Evolutionary conservation across 495 filamentous ascomycete species (phyloP).

Genomic region (Evernia prunastri): DNA sequence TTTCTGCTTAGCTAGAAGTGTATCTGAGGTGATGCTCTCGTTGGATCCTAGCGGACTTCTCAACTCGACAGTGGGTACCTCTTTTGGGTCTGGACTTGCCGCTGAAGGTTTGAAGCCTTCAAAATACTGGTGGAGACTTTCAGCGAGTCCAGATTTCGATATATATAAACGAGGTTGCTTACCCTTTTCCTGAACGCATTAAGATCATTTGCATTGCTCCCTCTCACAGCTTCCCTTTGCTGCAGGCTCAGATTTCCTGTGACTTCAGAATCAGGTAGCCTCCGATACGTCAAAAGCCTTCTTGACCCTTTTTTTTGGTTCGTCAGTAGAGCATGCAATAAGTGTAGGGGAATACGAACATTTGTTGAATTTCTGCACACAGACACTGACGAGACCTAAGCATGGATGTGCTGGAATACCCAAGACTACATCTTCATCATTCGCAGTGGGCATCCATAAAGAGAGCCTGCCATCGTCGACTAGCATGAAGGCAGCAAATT

Average conservation of each 20-base stretch:
- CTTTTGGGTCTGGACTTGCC: background rate
- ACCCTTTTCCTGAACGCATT: constrained; percentile 67
- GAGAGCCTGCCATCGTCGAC: constrained; percentile 76
- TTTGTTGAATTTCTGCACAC: constrained; percentile 79
- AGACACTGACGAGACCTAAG: constrained; percentile 69
- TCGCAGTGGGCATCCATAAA: constrained; percentile 97
- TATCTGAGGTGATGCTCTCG: background rate
- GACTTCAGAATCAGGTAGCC: constrained; percentile 57
- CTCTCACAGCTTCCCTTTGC: constrained; percentile 31
- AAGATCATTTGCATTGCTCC: constrained; percentile 60
- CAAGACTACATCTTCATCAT: constrained; percentile 67
- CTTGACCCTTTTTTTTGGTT: constrained; percentile 62
- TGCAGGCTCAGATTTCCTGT: constrained; percentile 35
- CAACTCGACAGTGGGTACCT: background rate
- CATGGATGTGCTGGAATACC: constrained; percentile 70
- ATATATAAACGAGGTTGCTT: background rate
- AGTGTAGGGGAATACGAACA: constrained; percentile 47
- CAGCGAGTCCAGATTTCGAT: background rate
- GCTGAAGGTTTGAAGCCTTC: constrained; percentile 33
- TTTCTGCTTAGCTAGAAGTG: background rate
- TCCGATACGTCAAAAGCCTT: constrained; percentile 75
- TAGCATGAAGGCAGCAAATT: constrained; percentile 70
- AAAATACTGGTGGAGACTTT: constrained; percentile 41
- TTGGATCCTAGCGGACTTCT: background rate
- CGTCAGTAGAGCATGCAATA: constrained; percentile 7